Evolutionary conservation across 208 protist genomes (phyloP), one percentile per base, ranked within the genome.

Genomic region (Trypanosoma lewisi): DNA sequence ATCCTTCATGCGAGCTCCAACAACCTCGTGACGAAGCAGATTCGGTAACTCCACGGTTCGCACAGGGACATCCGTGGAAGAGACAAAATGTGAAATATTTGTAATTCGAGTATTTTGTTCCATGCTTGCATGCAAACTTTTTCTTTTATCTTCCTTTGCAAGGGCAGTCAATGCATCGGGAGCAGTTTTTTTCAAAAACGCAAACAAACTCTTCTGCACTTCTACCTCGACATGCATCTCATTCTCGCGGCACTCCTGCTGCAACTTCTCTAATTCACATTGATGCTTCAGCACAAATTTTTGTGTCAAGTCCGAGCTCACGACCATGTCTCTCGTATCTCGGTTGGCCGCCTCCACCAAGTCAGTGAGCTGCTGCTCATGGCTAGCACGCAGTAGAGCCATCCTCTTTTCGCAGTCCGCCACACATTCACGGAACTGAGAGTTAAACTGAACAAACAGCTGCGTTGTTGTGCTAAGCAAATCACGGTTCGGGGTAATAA

Each of bases 201-300:
- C 65, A 19, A 70, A 74, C 27, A 94, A 63, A 31, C 63, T 67
- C 27, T 73, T 31, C 27, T 73, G 77, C 31, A 86, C 48, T 44
- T 83, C 62, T 16, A 27, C 5, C 65, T 89, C 78, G 16, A 91
- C 47, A 33, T 48, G 17, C 17, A 42, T 42, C 48, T 82, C 70
- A 47, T 37, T 62, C 30, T 39, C 61, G 2, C 28, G 36, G 27
- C 53, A 69, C 54, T 66, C 54, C n/a, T 41, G 47, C 56, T 79
- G 82, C 4, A 85, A 60, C 23, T 59, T 49, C 49, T 82, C 68
- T 16, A 94, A 63, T 58, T 87, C 84, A 16, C 67, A 17, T 61
- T 90, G 67, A 59, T 94, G 87, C 41, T 77, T 71, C 36, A 82
- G 67, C 6, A 94, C 77, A 52, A 90, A 63, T 6, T 60, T 58